A percentile compares a stretch with the other conserved stretches of the same genome.
phyloP scores from a whole-genome alignment of 495 filamentous ascomycete genomes.

The Oleoguttula mirabilis region DNA sequence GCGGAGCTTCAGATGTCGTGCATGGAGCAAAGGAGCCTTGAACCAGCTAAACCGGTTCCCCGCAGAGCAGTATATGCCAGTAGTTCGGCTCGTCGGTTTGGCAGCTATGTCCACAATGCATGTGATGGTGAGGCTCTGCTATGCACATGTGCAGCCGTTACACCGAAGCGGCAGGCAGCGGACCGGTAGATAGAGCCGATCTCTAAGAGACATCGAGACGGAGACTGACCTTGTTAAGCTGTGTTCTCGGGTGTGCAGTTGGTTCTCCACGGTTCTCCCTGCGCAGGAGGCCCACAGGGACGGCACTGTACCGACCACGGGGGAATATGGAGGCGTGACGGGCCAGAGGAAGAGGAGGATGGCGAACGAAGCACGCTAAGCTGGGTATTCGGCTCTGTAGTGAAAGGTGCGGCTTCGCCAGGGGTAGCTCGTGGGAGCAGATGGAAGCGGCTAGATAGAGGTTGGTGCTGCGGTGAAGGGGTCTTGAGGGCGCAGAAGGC shows the following conservation, averaged over 20 bases:
- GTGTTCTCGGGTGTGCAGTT: no score
- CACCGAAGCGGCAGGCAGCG: conserved; percentile 11
- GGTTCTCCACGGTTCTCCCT: no score
- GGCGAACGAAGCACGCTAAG: neutral
- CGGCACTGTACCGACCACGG: no score
- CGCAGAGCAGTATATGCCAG: neutral
- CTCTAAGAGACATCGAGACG: no score
- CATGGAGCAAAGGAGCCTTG: neutral
- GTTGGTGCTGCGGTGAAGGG: no score
- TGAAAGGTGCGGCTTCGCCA: neutral
- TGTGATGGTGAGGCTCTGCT: conserved; percentile 5
- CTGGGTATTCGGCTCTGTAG: neutral
- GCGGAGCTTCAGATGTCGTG: no score
- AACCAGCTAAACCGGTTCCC: neutral
- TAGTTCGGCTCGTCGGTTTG: neutral
- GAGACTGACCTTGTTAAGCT: no score
- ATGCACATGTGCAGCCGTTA: conserved; percentile 5
- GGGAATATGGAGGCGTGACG: no score
- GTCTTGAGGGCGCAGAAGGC: no score
- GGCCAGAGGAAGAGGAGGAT: conserved; percentile 8
- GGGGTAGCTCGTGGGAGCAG: neutral
- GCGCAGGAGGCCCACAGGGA: conserved; percentile 12
- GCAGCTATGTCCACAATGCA: no score
- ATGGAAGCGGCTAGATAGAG: conserved; percentile 1
- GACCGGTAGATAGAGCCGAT: no score